These are phyloP conservation scores for Phytophthora agathidicida DNA, from an alignment of 352 stramenopile genomes.

Conservation along the genomic window DNA sequence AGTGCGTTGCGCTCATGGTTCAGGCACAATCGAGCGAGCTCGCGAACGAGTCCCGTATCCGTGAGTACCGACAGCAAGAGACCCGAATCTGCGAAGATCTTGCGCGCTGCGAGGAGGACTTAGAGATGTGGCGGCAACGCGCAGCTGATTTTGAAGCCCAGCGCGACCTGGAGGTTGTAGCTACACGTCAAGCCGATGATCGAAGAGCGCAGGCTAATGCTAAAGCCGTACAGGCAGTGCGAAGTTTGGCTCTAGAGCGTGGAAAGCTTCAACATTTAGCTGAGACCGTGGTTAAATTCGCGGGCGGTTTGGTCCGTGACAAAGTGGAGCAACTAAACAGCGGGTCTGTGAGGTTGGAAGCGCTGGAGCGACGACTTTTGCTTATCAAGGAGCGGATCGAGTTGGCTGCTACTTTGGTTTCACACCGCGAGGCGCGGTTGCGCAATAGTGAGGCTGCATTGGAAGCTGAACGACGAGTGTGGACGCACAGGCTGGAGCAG, in stretches of 20 bases:
- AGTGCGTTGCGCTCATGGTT: slow-evolving; percentile 65
- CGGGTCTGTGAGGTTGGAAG: slow-evolving; percentile 37
- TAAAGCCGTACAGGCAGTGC: slow-evolving; percentile 57
- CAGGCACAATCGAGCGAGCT: slow-evolving; percentile 53
- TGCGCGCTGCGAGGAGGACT: slow-evolving; percentile 30
- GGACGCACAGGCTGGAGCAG: slow-evolving; percentile 35
- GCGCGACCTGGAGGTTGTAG: slow-evolving; percentile 57
- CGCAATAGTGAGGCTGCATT: slow-evolving; percentile 76
- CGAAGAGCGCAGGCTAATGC: slow-evolving; percentile 32
- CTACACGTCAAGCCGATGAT: slow-evolving; percentile 30
- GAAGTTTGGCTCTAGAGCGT: slow-evolving; percentile 55
- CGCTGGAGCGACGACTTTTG: slow-evolving; percentile 45
- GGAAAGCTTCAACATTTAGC: slow-evolving; percentile 50
- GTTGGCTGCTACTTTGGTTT: slow-evolving; percentile 45
- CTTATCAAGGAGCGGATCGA: slow-evolving; percentile 47
- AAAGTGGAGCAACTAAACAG: slow-evolving; percentile 53
- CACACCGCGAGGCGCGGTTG: slow-evolving; percentile 58
- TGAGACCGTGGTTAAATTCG: slow-evolving; percentile 50
- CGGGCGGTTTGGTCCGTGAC: slow-evolving; percentile 47
- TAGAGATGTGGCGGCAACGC: slow-evolving; percentile 62
- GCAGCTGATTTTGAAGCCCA: slow-evolving; percentile 61
- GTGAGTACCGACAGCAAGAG: slow-evolving; percentile 12
- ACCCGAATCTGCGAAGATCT: slow-evolving; percentile 13
- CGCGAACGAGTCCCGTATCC: slow-evolving; percentile 1
- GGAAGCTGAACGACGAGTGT: slow-evolving; percentile 46